These are phyloP conservation scores for Yamadazyma philogaea DNA, from an alignment of 805 yeast genomes.

Conservation along the genomic window DNA sequence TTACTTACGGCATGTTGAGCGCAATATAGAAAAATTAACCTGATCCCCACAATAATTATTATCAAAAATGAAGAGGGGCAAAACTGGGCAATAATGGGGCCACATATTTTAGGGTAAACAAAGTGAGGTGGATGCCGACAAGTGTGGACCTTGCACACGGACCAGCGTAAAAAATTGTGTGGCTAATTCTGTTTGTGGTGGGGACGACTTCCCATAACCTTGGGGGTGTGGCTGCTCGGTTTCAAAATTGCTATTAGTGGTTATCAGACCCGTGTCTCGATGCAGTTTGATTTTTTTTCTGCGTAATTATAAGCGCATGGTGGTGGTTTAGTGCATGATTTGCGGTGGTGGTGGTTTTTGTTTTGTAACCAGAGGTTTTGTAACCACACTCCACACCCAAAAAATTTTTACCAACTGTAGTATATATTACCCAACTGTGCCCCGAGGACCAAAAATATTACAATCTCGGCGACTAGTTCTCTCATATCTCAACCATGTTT, in stretches of 20 bases:
- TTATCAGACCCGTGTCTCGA: not conserved
- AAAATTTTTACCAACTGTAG: not conserved
- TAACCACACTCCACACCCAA: not conserved
- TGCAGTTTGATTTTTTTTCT: not conserved
- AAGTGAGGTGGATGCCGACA: too few relatives aligned
- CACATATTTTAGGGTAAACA: too few relatives aligned
- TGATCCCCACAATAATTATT: too few relatives aligned
- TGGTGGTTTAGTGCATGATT: not conserved
- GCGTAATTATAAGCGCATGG: conserved; percentile 1
- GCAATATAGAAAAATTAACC: too few relatives aligned
- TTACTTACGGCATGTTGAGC: too few relatives aligned
- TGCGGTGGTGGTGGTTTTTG: conserved; percentile 5
- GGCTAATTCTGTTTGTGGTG: too few relatives aligned
- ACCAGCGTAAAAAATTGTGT: too few relatives aligned
- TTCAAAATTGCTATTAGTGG: conserved; percentile 2
- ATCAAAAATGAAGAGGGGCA: too few relatives aligned
- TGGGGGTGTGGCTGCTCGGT: conserved; percentile 4
- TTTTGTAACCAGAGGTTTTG: not conserved
- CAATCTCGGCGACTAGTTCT: not conserved
- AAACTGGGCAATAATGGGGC: too few relatives aligned
- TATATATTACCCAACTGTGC: not conserved
- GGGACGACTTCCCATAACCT: too few relatives aligned
- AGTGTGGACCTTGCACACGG: too few relatives aligned
- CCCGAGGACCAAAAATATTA: not conserved
- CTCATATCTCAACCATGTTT: conserved; percentile 12